phyloP scores from a whole-genome alignment of 1,284 basidiomycete species.

The Stereum hirsutum region DNA sequence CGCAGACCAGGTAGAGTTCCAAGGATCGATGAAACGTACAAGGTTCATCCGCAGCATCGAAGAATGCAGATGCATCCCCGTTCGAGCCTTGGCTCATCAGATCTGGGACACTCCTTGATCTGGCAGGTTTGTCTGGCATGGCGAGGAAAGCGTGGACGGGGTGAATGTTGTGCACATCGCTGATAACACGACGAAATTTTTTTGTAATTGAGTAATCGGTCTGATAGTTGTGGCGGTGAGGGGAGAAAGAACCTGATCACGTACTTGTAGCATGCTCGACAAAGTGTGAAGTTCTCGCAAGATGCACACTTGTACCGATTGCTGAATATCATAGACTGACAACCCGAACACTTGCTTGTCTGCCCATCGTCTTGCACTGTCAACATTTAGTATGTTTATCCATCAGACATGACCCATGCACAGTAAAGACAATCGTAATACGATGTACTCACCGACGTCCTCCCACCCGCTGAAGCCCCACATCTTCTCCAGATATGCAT shows the following conservation, averaged over 20 bases:
- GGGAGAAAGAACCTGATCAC: slow-evolving; percentile 9
- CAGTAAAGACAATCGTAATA: not conserved
- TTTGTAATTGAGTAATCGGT: slow-evolving; percentile 7
- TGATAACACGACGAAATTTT: too few species aligned
- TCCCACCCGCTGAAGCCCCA: slow-evolving; percentile 80
- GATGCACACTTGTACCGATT: slow-evolving; percentile 80
- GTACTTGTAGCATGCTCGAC: slow-evolving; percentile 73
- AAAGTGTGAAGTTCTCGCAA: slow-evolving; percentile 73
- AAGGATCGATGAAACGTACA: too few species aligned
- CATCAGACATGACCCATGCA: slow-evolving; percentile 3
- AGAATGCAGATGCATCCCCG: slow-evolving; percentile 15
- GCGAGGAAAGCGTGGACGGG: slow-evolving; percentile 79
- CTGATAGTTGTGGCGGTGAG: slow-evolving; percentile 29
- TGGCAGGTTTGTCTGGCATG: slow-evolving; percentile 52
- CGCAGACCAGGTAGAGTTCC: slow-evolving; percentile 3
- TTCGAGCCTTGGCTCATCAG: slow-evolving; percentile 12
- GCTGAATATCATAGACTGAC: slow-evolving; percentile 46
- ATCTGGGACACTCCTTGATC: slow-evolving; percentile 32
- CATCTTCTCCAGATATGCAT: slow-evolving; percentile 78
- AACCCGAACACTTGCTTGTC: slow-evolving; percentile 69
- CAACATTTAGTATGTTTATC: slow-evolving; percentile 2
- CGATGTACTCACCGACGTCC: slow-evolving; percentile 54
- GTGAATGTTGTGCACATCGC: slow-evolving; percentile 74
- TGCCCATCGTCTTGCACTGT: slow-evolving; percentile 63
- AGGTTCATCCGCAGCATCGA: slow-evolving; percentile 44